Percentiles rank a stretch among this genome's conserved stretches.
Evolutionary conservation across 108 stramenopile genomes (phyloP).

Genomic region (Poteriospumella lacustris): DNA sequence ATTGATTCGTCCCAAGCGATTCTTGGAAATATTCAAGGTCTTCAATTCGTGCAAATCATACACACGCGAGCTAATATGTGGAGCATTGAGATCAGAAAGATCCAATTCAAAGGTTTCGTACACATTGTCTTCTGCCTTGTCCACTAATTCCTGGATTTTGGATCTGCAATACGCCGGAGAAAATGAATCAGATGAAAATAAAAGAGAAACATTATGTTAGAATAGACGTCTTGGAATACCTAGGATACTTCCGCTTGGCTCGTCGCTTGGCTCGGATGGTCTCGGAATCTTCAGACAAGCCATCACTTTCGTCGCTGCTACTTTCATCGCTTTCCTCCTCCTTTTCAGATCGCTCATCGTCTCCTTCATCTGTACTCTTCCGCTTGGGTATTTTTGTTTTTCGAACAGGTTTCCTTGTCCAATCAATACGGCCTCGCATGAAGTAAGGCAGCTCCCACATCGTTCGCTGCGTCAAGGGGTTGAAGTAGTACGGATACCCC

Average conservation of each 20-base stretch:
- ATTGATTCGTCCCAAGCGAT: background rate
- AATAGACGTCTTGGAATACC: background rate
- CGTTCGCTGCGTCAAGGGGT: background rate
- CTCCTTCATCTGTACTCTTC: background rate
- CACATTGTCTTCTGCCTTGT: background rate
- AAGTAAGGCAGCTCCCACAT: background rate
- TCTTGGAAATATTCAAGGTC: background rate
- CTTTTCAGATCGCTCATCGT: background rate
- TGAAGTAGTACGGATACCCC: background rate
- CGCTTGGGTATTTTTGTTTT: too few relatives aligned
- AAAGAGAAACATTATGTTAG: background rate
- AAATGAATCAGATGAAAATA: background rate
- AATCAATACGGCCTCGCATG: background rate
- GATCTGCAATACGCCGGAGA: background rate
- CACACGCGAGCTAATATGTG: background rate
- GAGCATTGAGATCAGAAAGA: background rate
- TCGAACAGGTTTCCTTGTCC: too few relatives aligned
- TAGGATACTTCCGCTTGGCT: constrained; percentile 1
- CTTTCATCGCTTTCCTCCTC: background rate
- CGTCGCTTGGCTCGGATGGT: background rate
- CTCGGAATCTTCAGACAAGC: background rate
- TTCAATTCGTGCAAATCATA: constrained; percentile 1
- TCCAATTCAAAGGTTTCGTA: background rate
- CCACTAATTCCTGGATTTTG: background rate
- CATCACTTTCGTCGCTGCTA: constrained; percentile 1